phyloP scores from a whole-genome alignment of 2,329 filamentous ascomycete genomes.

The Fusarium lateritium region DNA sequence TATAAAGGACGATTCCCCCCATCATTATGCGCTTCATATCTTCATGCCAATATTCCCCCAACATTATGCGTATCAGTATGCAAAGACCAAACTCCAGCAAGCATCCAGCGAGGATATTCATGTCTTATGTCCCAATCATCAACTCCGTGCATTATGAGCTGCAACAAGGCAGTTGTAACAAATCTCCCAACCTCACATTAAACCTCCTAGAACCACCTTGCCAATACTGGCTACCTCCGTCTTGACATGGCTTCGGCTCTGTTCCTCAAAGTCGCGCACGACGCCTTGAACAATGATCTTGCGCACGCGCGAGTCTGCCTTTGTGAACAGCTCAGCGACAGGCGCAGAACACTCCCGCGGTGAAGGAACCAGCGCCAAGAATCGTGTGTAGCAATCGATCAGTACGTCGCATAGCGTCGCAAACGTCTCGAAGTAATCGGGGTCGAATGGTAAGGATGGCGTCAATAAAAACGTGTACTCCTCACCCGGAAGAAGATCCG shows the following conservation, averaged over 20 bases:
- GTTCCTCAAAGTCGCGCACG: conserved; percentile 94
- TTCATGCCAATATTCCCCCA: conserved; percentile 16
- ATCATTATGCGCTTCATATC: conserved; percentile 33
- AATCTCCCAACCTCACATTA: conserved; percentile 70
- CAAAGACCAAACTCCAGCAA: conserved; percentile 41
- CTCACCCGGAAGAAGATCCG: conserved; percentile 82
- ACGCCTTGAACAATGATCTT: conserved; percentile 91
- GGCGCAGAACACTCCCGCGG: conserved; percentile 78
- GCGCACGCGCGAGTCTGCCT: conserved; percentile 86
- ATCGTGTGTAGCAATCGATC: conserved; percentile 89
- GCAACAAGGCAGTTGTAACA: conserved; percentile 1
- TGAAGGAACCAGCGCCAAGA: conserved; percentile 81
- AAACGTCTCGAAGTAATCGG: conserved; percentile 97
- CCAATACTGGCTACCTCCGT: conserved; percentile 88
- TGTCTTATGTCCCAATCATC: conserved; percentile 33
- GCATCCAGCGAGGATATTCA: conserved; percentile 41
- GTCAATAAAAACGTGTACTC: conserved; percentile 92
- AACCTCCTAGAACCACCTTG: conserved; percentile 88
- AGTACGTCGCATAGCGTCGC: conserved; percentile 95
- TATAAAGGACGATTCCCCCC: conserved; percentile 20
- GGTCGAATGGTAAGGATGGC: conserved; percentile 94
- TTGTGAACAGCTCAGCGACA: conserved; percentile 88
- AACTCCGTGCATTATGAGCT: conserved; percentile 39
- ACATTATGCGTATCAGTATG: conserved; percentile 15
- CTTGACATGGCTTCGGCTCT: conserved; percentile 81